Percentiles rank a stretch among this genome's conserved stretches.
Conservation (phyloP, 441 rosid species). For the Euphorbia celastroides region DNA sequence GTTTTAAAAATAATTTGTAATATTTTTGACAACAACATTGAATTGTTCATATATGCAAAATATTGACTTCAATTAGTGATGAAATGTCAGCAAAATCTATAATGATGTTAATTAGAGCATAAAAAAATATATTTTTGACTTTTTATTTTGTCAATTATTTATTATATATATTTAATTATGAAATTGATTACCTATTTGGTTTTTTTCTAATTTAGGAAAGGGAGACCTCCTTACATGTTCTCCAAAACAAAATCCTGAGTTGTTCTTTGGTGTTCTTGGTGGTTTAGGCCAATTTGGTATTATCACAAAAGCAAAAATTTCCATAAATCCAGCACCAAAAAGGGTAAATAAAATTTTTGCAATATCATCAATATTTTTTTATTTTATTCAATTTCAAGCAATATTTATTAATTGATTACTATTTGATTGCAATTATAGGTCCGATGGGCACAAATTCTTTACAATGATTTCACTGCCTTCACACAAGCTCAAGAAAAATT, state of each 20-base stretch:
- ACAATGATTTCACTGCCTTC: constrained; percentile 60
- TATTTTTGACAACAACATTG: too few relatives aligned
- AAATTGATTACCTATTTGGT: not conserved
- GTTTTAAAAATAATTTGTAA: too few relatives aligned
- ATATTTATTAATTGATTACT: not conserved
- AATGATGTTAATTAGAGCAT: too few relatives aligned
- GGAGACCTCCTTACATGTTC: constrained; percentile 67
- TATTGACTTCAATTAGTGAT: too few relatives aligned
- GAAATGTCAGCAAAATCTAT: too few relatives aligned
- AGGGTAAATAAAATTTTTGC: constrained; percentile 37
- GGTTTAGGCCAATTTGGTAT: constrained; percentile 94
- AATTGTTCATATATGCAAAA: too few relatives aligned
- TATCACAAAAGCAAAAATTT: constrained; percentile 76
- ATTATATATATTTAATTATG: not conserved
- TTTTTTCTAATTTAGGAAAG: constrained; percentile 42
- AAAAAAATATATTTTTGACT: too few relatives aligned
- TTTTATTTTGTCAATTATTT: too few relatives aligned
- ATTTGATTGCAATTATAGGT: constrained; percentile 41
- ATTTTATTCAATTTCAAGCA: too few relatives aligned
- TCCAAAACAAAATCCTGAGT: constrained; percentile 38
- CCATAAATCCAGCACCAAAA: constrained; percentile 44
- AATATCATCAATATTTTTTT: too few relatives aligned
- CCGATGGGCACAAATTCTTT: constrained; percentile 64
- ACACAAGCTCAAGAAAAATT: constrained; percentile 59
- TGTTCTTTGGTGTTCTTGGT: constrained; percentile 72